Base-by-base conservation (phyloP, 1,139 yeast genomes). In the Yamadazyma siamensis region DNA sequence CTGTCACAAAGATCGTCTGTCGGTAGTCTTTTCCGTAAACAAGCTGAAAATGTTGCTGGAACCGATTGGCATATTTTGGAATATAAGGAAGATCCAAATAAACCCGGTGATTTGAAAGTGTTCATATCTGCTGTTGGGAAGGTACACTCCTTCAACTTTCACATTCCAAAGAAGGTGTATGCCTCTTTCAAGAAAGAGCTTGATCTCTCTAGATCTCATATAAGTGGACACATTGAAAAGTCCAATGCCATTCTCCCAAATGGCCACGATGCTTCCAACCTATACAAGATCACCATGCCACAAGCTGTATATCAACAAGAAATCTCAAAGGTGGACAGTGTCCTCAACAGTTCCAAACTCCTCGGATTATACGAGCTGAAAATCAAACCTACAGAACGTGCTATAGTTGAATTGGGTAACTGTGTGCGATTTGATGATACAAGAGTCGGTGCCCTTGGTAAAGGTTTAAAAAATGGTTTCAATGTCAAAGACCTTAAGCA, bases 51-150 rank as follows among this genome's bases (percentile, higher is more conserved):
- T 49, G 77, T 81, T 47, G 85, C 86, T 8, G 83, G 80, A 4
- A 64, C 84, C 0, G 73, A 80, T 25, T 91, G 98, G 97, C 88
- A 88, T 41, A 70, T 91, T 28, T 59, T 91, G 29, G 91, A 88
- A 47, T 79, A 86, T 46, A 72, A 75, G 36, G 53, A 64, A 3
- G 77, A 71, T 36, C 75, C 80, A 0, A 49, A 61, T 13, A 71
- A 61, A 35, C 83, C 88, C 0, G 98, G 96, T 7, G 82, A 77
- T 32, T 65, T 89, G 25, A 80, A 79, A 35, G 96, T 85, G 0
- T 76, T 71, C 51, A 87, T 81, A 2, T 54, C 76, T 41, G 78
- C 91, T 27, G 76, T 77, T 40, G 80, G 77, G 10, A 82, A 80
- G 48, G 71, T 91, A 12, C 96, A 89, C 49, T 66, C 77, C 5